Base-by-base conservation (phyloP, 2,329 filamentous ascomycete genomes). In the Aotearoamyces nothofagi region DNA sequence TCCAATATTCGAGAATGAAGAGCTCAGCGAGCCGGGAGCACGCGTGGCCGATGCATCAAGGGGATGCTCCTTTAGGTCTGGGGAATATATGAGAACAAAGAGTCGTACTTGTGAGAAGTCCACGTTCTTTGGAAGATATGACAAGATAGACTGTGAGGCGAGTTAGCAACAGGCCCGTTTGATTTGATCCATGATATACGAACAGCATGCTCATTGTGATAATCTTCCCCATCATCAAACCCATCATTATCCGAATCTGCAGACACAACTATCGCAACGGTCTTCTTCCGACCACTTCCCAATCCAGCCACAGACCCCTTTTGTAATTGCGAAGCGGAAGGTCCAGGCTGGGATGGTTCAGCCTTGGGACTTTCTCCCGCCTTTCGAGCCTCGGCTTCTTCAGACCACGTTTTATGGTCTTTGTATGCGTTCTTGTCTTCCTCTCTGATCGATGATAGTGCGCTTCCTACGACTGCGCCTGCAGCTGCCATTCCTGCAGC, bases 351-450 rank as follows among this genome's bases (percentile, higher is more conserved):
- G 12, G 46, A 4, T 45, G 54, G 12, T 43, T 54, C 11, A 31
- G 38, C 31, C 37, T 49, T 54, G 32, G 53, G 45, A 8, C 47
- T n/a, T 20, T 20, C 19, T 20, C 19, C 33, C 31, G 63, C 58
- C 41, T 58, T 58, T 46, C 78, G 71, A 27, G 78, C 66, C 42
- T 81, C 77, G 13, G 78, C 81, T 56, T 94, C 86, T 52, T 94
- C 84, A 9, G 78, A 84, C 87, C 87, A 94, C 29, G 82, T 74
- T 49, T 82, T 79, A 54, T 90, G 82, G 51, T 94, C 87, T 38
- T 73, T 75, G 50, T 78, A 90, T 29, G 78, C 78, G 36, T 71
- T 68, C 47, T 72, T 75, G 47, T 86, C 80, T 47, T 92, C 84
- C 50, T 93, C 81, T 31, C 79, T 69, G 39, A 92, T 90, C 10